These are phyloP conservation scores for Tillandsia fasciculata DNA, from an alignment of 176 grass and related monocot genomes.

Conservation along the genomic window DNA sequence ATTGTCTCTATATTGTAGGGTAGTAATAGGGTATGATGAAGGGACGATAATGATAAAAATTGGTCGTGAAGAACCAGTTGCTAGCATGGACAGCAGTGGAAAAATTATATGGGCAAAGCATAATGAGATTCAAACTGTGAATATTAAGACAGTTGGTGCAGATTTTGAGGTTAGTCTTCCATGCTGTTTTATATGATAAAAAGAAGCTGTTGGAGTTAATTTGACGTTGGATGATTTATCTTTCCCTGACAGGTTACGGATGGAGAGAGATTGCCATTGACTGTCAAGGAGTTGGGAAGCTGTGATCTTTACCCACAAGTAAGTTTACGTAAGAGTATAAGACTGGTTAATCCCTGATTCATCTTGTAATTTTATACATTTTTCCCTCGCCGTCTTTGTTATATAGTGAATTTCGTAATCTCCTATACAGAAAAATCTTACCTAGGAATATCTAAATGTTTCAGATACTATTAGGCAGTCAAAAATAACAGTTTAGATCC, in stretches of 20 bases:
- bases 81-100: slow-evolving; percentile 51
- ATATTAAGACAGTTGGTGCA: slow-evolving; percentile 27
- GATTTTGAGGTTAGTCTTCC: slow-evolving; percentile 11
- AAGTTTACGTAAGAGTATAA: slow-evolving; percentile 19
- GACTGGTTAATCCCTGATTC: not conserved
- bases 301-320: slow-evolving; percentile 99
- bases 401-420: not conserved
- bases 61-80: slow-evolving; percentile 57
- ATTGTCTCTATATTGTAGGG: slow-evolving; percentile 1
- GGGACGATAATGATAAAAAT: slow-evolving; percentile 77
- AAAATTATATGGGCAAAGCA: slow-evolving; percentile 71
- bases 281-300: slow-evolving; percentile 93
- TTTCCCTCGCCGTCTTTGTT: not conserved
- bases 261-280: slow-evolving; percentile 87
- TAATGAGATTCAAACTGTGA: slow-evolving; percentile 26
- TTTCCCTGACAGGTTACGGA: slow-evolving; percentile 60
- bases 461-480: not conserved
- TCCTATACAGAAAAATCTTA: not conserved
- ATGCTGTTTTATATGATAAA: slow-evolving; percentile 6
- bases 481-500: not conserved
- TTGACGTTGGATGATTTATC: slow-evolving; percentile 14
- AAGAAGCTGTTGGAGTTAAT: not conserved
- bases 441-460: not conserved
- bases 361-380: not conserved
- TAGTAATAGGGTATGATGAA: slow-evolving; percentile 71